A percentile compares a stretch with the other conserved stretches of the same genome.
These are phyloP conservation scores for Umbellularia californica DNA, from an alignment of 164 flowering plant species.

Conservation along the genomic window DNA sequence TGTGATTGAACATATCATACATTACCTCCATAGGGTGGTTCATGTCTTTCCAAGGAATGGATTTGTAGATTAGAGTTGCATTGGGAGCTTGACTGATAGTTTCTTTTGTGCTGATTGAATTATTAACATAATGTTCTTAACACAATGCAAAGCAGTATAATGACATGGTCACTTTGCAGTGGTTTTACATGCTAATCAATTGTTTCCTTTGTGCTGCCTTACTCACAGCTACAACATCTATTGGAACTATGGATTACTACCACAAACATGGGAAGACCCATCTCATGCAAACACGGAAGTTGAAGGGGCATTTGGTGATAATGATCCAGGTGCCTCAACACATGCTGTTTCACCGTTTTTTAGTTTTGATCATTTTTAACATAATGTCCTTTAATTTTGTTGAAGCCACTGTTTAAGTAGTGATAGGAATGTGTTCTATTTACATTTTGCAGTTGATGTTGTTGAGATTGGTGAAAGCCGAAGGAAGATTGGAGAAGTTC, in stretches of 20 bases:
- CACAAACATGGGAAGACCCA: slow-evolving; percentile 99
- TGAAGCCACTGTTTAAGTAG: background rate
- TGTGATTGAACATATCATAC: background rate
- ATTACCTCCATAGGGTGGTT: background rate
- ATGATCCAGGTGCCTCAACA: slow-evolving; percentile 51
- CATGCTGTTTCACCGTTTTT: background rate
- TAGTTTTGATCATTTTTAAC: background rate
- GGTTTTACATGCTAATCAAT: background rate
- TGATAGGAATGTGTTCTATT: background rate
- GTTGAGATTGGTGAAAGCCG: slow-evolving; percentile 89
- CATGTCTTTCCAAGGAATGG: background rate
- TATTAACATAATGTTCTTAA: too few species aligned
- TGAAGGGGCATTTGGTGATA: slow-evolving; percentile 92
- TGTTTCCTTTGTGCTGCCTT: background rate
- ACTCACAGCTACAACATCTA: slow-evolving; percentile 65
- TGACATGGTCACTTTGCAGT: background rate
- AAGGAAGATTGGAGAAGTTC: slow-evolving; percentile 71
- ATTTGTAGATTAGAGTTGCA: background rate
- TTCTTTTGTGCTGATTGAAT: too few species aligned
- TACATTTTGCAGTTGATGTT: slow-evolving; percentile 71
- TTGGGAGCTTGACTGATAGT: background rate
- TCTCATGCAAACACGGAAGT: slow-evolving; percentile 74
- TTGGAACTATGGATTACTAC: slow-evolving; percentile 98
- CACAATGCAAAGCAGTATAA: background rate
- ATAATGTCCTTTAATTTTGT: background rate